Base-by-base conservation (phyloP, 805 yeast genomes). In the Teunomyces atbi region DNA sequence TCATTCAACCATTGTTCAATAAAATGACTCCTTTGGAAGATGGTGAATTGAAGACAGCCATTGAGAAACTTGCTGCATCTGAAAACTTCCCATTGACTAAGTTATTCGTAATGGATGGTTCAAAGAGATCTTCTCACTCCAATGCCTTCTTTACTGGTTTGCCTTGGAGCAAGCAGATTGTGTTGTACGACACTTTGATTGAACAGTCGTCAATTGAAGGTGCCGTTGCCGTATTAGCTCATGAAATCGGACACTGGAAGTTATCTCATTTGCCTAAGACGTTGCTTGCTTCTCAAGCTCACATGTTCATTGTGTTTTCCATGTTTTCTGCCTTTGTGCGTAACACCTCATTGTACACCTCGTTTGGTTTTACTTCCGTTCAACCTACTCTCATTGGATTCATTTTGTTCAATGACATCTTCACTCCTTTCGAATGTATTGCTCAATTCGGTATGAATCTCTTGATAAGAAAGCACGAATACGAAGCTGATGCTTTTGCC, bases 191-290 rank as follows among this genome's bases (percentile, higher is more conserved):
- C 59, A 94, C 97, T 7, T 78, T 94, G 69, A 84, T 94, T 53
- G 82, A 87, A 50, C 85, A 88, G 48, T 83, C 90, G 28, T 69
- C 90, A 26, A 78, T 81, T 23, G 79, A 77, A 36, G 96, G 94
- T 67, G 88, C 90, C 34, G 89, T 90, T 44, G 97, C 98, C 44
- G 96, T 94, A 1, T 76, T 92, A 53, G 98, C 96, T n/a, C 99
- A 94, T 62, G 99, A 94, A 72, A 85, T 94, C 56, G 99, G 99
- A 43, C 99, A 94, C 66, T 94, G 99, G 99, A 84, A 85, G 58
- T 77, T 86, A 64, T 83, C 86, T 48, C 99, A 94, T 66, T 85
- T 91, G 50, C 73, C 91, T n/a, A 83, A 83, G 62, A 78, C 85
- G 76, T 68, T 94, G 59, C 59, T 78, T 4, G 77, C 84, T 51